These are phyloP conservation scores for Plasmodiophora brassicae DNA, from an alignment of 208 protist species.

Conservation along the genomic window DNA sequence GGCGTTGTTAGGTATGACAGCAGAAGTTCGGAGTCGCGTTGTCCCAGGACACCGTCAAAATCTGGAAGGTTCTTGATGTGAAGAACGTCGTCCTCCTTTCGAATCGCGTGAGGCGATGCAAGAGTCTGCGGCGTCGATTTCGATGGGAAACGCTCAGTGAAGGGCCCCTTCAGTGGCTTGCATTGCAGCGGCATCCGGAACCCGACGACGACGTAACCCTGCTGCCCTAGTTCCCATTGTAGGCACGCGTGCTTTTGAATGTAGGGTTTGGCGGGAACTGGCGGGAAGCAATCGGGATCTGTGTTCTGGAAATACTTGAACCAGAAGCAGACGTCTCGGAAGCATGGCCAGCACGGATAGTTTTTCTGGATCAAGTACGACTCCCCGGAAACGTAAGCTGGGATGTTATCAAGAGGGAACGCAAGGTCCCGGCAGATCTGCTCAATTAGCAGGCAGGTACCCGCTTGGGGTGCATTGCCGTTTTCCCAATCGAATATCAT, in stretches of 20 bases:
- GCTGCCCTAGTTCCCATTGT: neutral
- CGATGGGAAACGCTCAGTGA: slow-evolving; percentile 8
- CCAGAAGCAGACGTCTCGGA: slow-evolving; percentile 54
- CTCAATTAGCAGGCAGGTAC: neutral
- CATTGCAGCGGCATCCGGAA: slow-evolving; percentile 29
- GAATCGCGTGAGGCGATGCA: neutral
- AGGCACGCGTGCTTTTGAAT: slow-evolving; percentile 17
- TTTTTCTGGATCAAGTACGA: slow-evolving; percentile 44
- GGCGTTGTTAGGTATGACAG: slow-evolving; percentile 58
- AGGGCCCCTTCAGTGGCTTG: neutral
- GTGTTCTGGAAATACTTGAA: slow-evolving; percentile 56
- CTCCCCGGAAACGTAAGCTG: slow-evolving; percentile 32
- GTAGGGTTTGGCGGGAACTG: neutral
- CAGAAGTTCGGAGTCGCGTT: slow-evolving; percentile 58
- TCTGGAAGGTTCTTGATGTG: slow-evolving; percentile 53
- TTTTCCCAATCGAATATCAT: slow-evolving; percentile 49
- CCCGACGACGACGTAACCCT: neutral
- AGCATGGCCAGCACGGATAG: slow-evolving; percentile 43
- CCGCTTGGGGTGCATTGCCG: neutral
- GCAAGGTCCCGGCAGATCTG: slow-evolving; percentile 39
- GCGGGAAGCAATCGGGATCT: slow-evolving; percentile 40
- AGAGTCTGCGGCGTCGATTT: neutral
- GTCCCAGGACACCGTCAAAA: slow-evolving; percentile 52
- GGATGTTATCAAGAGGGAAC: slow-evolving; percentile 37
- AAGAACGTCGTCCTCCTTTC: slow-evolving; percentile 57